Percentiles rank a stretch among this genome's conserved stretches.
Conservation (phyloP, 2,329 filamentous ascomycete species). For the Xylaria sp. region DNA sequence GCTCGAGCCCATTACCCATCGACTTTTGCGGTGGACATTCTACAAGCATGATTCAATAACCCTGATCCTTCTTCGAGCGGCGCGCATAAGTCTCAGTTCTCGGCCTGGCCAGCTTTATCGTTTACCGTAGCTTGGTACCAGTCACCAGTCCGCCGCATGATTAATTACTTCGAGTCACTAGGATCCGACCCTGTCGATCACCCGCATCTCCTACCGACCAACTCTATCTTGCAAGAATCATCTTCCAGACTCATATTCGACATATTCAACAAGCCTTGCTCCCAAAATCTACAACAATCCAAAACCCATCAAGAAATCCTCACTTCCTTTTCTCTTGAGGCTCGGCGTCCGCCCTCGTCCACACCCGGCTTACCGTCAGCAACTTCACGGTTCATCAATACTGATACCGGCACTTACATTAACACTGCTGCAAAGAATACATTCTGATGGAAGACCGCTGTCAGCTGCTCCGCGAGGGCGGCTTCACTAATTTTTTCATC, state of each 20-base stretch:
- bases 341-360: neutral
- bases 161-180: neutral
- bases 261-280: no score
- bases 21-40: neutral
- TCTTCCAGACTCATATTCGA: neutral
- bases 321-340: neutral
- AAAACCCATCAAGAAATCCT: neutral
- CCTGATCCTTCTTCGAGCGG: neutral
- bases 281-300: no score
- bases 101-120: neutral
- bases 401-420: neutral
- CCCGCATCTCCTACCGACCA: conserved; percentile 1
- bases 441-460: conserved; percentile 54
- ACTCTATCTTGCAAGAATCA: no score
- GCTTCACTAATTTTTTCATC: conserved; percentile 64
- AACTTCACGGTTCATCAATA: neutral
- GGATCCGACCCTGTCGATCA: conserved; percentile 21
- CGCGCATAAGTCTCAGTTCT: neutral
- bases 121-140: neutral
- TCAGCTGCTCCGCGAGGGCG: conserved; percentile 62
- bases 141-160: conserved; percentile 6
- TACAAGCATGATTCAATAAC: neutral
- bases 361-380: neutral
- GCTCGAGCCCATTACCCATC: no score
- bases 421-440: conserved; percentile 47